Evolutionary conservation across 2,329 filamentous ascomycete genomes (phyloP).

Genomic region (Cladophialophora carrionii): DNA sequence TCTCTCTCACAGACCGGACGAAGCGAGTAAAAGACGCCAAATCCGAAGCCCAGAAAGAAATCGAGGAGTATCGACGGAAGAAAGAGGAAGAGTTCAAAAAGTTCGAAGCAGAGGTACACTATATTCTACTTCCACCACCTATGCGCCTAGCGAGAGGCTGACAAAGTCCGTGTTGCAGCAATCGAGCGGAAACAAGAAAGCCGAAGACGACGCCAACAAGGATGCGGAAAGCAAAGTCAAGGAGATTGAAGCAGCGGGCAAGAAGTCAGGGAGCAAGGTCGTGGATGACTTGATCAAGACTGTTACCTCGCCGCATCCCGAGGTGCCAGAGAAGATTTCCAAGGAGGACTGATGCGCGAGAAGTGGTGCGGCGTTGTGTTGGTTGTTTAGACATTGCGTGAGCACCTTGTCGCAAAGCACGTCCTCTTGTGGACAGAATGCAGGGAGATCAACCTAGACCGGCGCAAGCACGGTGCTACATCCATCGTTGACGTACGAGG

Average conservation of each 20-base stretch:
- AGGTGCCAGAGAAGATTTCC: constrained; percentile 56
- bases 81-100: constrained; percentile 96
- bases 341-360: constrained; percentile 30
- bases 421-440: not conserved
- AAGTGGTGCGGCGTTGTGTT: not conserved
- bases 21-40: constrained; percentile 97
- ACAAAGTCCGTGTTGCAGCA: constrained; percentile 62
- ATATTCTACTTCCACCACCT: not conserved
- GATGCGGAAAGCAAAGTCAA: constrained; percentile 80
- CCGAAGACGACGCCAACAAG: constrained; percentile 76
- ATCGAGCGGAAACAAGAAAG: constrained; percentile 83
- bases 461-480: constrained; percentile 7
- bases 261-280: constrained; percentile 77
- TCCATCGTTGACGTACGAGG: not conserved
- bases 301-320: constrained; percentile 81
- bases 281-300: constrained; percentile 80
- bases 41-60: constrained; percentile 95
- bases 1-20: constrained; percentile 85
- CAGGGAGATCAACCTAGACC: constrained; percentile 1
- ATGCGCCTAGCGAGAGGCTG: not conserved
- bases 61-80: constrained; percentile 83
- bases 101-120: constrained; percentile 75
- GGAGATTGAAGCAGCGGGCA: constrained; percentile 78
- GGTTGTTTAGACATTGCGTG: not conserved
- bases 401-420: not conserved